These are phyloP conservation scores for Keqinozyma sinolaborantium DNA, from an alignment of 1,139 yeast genomes.

Conservation along the genomic window DNA sequence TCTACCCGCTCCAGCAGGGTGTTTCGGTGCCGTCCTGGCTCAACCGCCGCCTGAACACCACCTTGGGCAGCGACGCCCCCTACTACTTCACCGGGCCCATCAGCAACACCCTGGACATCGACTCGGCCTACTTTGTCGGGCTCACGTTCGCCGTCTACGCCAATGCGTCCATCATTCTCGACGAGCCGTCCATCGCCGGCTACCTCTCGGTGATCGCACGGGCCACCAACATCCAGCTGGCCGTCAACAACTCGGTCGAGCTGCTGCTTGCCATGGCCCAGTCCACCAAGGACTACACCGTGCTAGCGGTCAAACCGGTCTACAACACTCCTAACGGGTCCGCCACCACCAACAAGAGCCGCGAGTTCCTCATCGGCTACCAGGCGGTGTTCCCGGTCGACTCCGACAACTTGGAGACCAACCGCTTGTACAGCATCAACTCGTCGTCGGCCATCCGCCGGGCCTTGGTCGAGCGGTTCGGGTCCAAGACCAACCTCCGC, in stretches of 20 bases:
- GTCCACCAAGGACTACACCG: constrained; percentile 25
- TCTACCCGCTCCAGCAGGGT: constrained; percentile 52
- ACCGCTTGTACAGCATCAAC: constrained; percentile 24
- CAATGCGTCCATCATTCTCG: constrained; percentile 65
- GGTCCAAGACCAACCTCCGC: constrained; percentile 46
- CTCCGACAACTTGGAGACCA: constrained; percentile 15
- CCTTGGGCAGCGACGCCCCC: constrained; percentile 22
- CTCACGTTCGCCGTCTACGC: constrained; percentile 69
- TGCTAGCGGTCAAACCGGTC: constrained; percentile 31
- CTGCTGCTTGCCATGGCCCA: constrained; percentile 2
- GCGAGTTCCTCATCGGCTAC: constrained; percentile 24
- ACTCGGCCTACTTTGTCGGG: constrained; percentile 45
- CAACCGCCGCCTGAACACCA: constrained; percentile 15
- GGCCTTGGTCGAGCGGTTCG: constrained; percentile 37
- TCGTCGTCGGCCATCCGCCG: constrained; percentile 32
- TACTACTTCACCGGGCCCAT: constrained; percentile 58
- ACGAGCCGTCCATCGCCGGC: constrained; percentile 62
- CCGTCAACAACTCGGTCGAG: constrained; percentile 36
- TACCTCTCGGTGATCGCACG: constrained; percentile 64
- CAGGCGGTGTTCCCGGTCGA: constrained; percentile 33
- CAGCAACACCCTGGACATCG: constrained; percentile 28
- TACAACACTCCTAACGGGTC: constrained; percentile 13
- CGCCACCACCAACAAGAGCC: constrained; percentile 7
- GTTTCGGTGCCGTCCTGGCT: constrained; percentile 38
- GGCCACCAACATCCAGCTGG: constrained; percentile 49